Percentiles rank a stretch among this genome's conserved stretches.
These are phyloP conservation scores for Hordeum vulgare DNA, from an alignment of 176 grass and related monocot species.

Conservation along the genomic window DNA sequence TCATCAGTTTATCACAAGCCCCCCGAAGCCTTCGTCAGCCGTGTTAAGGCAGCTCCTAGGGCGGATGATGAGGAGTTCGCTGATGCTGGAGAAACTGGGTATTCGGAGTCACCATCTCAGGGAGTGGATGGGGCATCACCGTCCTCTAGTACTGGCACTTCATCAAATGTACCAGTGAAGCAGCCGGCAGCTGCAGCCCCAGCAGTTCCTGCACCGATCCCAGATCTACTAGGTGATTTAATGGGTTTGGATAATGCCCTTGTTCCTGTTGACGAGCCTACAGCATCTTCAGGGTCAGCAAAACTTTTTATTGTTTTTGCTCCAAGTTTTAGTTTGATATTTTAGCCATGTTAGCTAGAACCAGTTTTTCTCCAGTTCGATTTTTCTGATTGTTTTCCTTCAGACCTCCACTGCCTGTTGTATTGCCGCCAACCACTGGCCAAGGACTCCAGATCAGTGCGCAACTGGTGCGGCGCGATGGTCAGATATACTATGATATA, in stretches of 20 bases:
- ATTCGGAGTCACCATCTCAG: slow-evolving; percentile 90
- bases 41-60: slow-evolving; percentile 68
- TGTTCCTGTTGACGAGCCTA: slow-evolving; percentile 65
- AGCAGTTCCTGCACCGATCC: slow-evolving; percentile 47
- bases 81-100: slow-evolving; percentile 65
- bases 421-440: slow-evolving; percentile 72
- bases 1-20: slow-evolving; percentile 99
- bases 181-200: slow-evolving; percentile 22
- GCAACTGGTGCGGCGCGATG: slow-evolving; percentile 65
- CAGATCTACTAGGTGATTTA: slow-evolving; percentile 93
- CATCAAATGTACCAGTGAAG: slow-evolving; percentile 46
- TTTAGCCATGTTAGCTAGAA: neutral
- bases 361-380: slow-evolving; percentile 7
- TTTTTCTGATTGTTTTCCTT: slow-evolving; percentile 9
- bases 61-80: slow-evolving; percentile 86
- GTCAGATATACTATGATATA: slow-evolving; percentile 87
- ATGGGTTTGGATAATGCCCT: slow-evolving; percentile 78
- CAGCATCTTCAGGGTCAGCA: slow-evolving; percentile 55
- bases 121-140: slow-evolving; percentile 67
- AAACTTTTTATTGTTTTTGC: neutral
- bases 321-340: neutral
- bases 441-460: slow-evolving; percentile 97
- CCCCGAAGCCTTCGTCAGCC: slow-evolving; percentile 87
- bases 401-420: slow-evolving; percentile 77
- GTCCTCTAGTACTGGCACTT: slow-evolving; percentile 49